A percentile compares a stretch with the other conserved stretches of the same genome.
Conservation (phyloP, 768 basidiomycete species). For the Termitomyces sp. region DNA sequence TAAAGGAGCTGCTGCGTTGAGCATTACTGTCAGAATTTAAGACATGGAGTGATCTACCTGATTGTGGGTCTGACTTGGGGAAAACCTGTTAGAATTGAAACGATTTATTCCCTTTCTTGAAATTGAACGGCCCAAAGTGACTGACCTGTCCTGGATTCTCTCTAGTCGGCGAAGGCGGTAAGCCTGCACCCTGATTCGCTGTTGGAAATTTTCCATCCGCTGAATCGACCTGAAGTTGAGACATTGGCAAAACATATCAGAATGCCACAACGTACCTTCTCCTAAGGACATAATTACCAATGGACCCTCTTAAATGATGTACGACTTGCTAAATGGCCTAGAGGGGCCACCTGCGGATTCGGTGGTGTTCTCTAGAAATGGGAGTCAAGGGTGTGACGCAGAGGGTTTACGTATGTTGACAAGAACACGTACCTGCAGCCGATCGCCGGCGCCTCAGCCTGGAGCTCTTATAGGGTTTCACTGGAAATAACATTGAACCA, state of each 20-base stretch:
- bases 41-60: conserved; percentile 21
- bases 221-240: neutral
- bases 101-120: neutral
- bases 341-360: neutral
- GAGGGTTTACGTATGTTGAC: conserved; percentile 10
- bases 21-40: neutral
- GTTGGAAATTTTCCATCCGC: conserved; percentile 39
- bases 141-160: conserved; percentile 45
- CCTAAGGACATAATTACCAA: conserved; percentile 19
- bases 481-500: too few relatives aligned
- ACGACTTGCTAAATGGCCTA: neutral
- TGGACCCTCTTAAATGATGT: neutral
- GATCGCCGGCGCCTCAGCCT: neutral
- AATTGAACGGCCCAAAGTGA: neutral
- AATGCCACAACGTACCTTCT: conserved; percentile 19
- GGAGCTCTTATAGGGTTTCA: neutral
- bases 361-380: neutral
- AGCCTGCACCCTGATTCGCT: conserved; percentile 23
- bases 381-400: conserved; percentile 12
- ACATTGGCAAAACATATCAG: neutral
- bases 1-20: conserved; percentile 11
- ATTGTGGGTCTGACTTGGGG: conserved; percentile 38
- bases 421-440: neutral
- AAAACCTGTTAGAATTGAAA: conserved; percentile 35
- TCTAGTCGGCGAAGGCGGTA: conserved; percentile 40